phyloP scores from a whole-genome alignment of 2,329 filamentous ascomycete genomes.

The Neonectria punicea region DNA sequence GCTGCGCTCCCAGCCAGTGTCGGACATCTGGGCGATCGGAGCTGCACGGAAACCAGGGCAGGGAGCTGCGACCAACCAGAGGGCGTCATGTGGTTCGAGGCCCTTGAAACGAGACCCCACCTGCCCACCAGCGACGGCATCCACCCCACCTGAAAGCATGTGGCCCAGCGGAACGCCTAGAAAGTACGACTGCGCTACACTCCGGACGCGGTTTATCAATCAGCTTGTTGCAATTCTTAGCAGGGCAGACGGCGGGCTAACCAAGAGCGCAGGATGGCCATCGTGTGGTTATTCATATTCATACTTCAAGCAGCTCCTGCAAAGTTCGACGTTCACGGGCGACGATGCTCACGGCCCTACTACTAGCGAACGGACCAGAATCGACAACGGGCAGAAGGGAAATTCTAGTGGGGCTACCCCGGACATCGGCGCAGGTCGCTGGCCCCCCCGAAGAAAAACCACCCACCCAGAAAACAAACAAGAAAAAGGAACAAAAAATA shows the following conservation, averaged over 20 bases:
- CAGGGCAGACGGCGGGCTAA: no score
- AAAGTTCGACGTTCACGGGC: neutral
- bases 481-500: conserved; percentile 2
- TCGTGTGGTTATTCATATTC: neutral
- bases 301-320: no score
- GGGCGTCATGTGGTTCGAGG: conserved; percentile 24
- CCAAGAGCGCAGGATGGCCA: neutral
- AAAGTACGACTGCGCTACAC: neutral
- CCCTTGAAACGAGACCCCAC: conserved; percentile 21
- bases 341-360: no score
- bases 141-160: conserved; percentile 16
- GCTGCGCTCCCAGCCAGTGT: conserved; percentile 8
- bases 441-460: no score
- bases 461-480: conserved; percentile 2
- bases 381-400: conserved; percentile 1
- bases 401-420: conserved; percentile 42
- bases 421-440: conserved; percentile 41
- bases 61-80: conserved; percentile 33
- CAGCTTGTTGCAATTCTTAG: neutral
- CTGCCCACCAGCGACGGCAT: conserved; percentile 3
- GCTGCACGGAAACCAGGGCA: conserved; percentile 35
- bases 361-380: neutral
- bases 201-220: neutral
- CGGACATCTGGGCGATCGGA: conserved; percentile 40
- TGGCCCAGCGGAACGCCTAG: conserved; percentile 14